Base-by-base conservation (phyloP, 2,329 filamentous ascomycete species). In the Colletotrichum phormii region DNA sequence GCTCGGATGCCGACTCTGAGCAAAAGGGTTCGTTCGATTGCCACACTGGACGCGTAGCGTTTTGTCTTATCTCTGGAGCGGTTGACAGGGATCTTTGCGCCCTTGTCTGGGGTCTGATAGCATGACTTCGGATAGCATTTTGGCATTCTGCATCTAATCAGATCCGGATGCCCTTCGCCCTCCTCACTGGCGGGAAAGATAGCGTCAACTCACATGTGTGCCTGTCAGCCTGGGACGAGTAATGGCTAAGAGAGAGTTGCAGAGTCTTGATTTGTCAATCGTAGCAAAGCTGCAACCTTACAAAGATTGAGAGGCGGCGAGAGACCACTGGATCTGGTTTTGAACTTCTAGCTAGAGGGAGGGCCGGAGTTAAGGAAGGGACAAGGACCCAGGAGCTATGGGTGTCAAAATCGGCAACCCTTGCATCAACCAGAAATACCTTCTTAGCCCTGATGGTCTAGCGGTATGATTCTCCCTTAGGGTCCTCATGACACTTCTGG, bases 391-490 rank as follows among this genome's bases (percentile, higher is more conserved):
- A n/a, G n/a, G n/a, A n/a, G n/a, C n/a, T n/a, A n/a, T n/a, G n/a
- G n/a, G n/a, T n/a, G n/a, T n/a, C n/a, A n/a, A n/a, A n/a, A n/a
- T n/a, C n/a, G n/a, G n/a, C 24, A 26, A 26, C 24, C 2, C 24
- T 26, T n/a, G n/a, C 24, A 26, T 4, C 31, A 33, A 33, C 31
- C 11, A 15, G 9, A 31, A 18, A 6, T 12, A 18, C n/a, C 18
- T 3, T 2, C 0, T 42, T 24, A 24, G 68, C 68, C 68, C 68
- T 71, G 68, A 71, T 71, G 68, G 68, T 71, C 68, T 71, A 71
- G 68, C 68, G 68, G 68, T 71, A 71, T 71, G 68, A 71, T 71
- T 71, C 68, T 71, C 68, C 68, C 68, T 71, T 71, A 71, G 68
- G 68, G 68, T 55, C 22, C 13, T 18, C 11, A 13, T 5, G 37